Evolutionary conservation across 2,329 filamentous ascomycete species (phyloP), one percentile per base, ranked within the genome.

Genomic region (Fusarium sp.): DNA sequence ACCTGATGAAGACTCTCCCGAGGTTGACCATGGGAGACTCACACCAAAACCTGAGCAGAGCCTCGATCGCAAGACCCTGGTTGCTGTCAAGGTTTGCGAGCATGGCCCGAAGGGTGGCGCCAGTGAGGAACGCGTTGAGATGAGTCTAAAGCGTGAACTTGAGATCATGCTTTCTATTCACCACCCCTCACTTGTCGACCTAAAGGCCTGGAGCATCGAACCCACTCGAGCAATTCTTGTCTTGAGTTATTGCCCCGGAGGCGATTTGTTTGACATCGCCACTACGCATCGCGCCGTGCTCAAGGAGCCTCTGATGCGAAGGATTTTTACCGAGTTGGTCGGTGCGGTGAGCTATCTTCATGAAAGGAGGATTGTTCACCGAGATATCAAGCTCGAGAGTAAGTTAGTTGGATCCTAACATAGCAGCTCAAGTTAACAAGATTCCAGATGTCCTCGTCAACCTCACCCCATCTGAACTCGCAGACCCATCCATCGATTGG

Each of bases 371-470:
- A 97, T 99, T 76, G 95, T 98, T 53, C 96, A 99, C 77, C 89
- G 96, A 62, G 96, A 99, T 78, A 96, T 99, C 79, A 99, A 99
- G 81, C 89, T 99, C 60, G 96, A 99, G 84, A 87, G 92, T 96
- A 86, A 80, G 90, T 84, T 46, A 20, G 29, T 49, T 11, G 21
- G 36, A 29, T 36, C 20, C 23, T 10, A 40, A 35, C 18, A 9
- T 6, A 40, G 20, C 20, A 31, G 18, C 40, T 17, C 11, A 35
- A 20, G 55, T 59, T 72, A 43, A 63, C 50, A 18, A 46, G 14
- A 27, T 13, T 50, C 15, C 75, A 96, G 93, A 98, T 78, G 93
- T 97, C 40, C 89, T 99, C 29, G 91, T 98, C 73, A 98, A 97
- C 76, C 84, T 97, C 46, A 88, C 91, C 0, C 82, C 87, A 6